Conservation (phyloP, 2,329 filamentous ascomycete species). For the Hypoxylon sp. region DNA sequence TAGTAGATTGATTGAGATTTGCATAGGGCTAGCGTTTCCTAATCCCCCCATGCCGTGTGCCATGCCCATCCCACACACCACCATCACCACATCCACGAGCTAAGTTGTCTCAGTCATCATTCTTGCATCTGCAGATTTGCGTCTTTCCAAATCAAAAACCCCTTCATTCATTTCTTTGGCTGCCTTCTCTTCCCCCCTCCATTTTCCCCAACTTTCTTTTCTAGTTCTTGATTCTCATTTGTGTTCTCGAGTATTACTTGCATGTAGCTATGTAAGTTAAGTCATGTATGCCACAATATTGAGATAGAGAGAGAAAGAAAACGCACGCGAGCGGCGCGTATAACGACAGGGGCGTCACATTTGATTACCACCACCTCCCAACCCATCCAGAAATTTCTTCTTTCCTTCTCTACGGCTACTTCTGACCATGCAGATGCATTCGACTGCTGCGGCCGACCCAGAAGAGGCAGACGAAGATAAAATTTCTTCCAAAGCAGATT, state of each 20-base stretch:
- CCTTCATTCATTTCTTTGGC: slow-evolving; percentile 15
- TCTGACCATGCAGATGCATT: slow-evolving; percentile 5
- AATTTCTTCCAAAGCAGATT: slow-evolving; percentile 5
- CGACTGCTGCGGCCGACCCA: background rate
- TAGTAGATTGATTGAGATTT: background rate
- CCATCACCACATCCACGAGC: background rate
- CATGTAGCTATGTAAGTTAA: background rate
- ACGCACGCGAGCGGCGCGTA: slow-evolving; percentile 31
- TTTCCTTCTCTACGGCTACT: slow-evolving; percentile 19
- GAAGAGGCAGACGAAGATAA: background rate
- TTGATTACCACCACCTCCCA: slow-evolving; percentile 46
- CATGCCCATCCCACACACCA: background rate
- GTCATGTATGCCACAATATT: slow-evolving; percentile 29
- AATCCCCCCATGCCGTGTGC: background rate
- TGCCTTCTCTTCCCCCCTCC: slow-evolving; percentile 12
- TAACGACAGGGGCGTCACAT: slow-evolving; percentile 42
- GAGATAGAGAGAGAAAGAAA: background rate
- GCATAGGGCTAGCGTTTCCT: slow-evolving; percentile 13
- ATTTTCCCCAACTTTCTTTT: background rate
- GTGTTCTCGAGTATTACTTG: slow-evolving; percentile 10
- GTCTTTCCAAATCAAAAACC: background rate
- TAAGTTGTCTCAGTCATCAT: slow-evolving; percentile 10
- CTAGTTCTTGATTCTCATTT: background rate
- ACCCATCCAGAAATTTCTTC: slow-evolving; percentile 1
- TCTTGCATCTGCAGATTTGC: background rate